Evolutionary conservation across 2,329 filamentous ascomycete species (phyloP), one percentile per base, ranked within the genome.

Genomic region (Grosmannia penicillata): DNA sequence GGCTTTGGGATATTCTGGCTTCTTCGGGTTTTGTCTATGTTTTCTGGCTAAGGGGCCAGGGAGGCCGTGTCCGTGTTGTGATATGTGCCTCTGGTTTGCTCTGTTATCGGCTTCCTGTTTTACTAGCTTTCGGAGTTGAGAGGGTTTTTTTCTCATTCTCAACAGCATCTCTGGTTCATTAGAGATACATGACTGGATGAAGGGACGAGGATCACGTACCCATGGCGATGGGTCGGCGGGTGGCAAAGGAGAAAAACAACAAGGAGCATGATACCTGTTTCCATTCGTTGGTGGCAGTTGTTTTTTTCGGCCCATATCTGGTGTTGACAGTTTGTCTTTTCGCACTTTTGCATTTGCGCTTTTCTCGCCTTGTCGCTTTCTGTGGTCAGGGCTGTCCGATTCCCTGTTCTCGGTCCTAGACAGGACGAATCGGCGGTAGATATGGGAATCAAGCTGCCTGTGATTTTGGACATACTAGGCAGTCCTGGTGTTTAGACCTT

Each of bases 181-280:
- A n/a, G n/a, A n/a, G 39, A 36, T 42, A 40, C 44, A 48, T 35
- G 46, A 48, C 36, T 43, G 46, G 44, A 48, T 37, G 46, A 48
- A 37, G 43, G 36, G 42, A 48, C 24, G 44, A 44, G 39, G 37
- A 38, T 40, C 29, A 39, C 14, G 33, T 21, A 37, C 34, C 32
- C 27, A 25, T 29, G 32, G 33, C 25, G 32, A 35, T 26, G 32
- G 25, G 33, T 13, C n/a, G 37, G 32, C 33, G 26, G 34, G 27
- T 22, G 34, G 38, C 21, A 25, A 19, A 8, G 28, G 22, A 17
- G 19, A 19, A 37, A 19, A n/a, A n/a, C n/a, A n/a, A 15, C 21
- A 22, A 25, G 24, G 31, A 29, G 23, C 13, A 18, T 32, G 17
- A 40, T 33, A 40, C 39, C 39, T 33, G 25, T 21, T 34, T 33